phyloP scores from a whole-genome alignment of 2,329 filamentous ascomycete genomes.

The Pochonia chlamydosporia region DNA sequence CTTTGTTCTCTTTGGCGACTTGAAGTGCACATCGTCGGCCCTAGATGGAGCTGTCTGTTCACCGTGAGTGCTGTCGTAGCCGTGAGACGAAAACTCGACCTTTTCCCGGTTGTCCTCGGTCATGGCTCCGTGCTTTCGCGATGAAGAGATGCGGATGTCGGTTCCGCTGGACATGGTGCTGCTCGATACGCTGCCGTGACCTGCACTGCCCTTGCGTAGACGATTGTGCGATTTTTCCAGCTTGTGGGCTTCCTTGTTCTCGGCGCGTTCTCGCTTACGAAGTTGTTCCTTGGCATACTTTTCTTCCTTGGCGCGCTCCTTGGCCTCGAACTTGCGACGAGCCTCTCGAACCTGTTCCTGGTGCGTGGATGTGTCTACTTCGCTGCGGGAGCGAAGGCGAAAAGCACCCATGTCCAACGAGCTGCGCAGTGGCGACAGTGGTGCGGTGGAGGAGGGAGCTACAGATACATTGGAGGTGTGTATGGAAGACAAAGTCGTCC shows the following conservation, averaged over 20 bases:
- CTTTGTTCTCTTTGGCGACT: slow-evolving; percentile 33
- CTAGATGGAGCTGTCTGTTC: slow-evolving; percentile 19
- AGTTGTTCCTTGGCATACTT: slow-evolving; percentile 56
- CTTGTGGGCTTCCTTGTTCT: slow-evolving; percentile 48
- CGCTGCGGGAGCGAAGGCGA: slow-evolving; percentile 54
- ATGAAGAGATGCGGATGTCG: slow-evolving; percentile 19
- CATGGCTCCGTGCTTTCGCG: slow-evolving; percentile 18
- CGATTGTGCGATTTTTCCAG: slow-evolving; percentile 41
- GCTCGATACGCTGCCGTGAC: slow-evolving; percentile 24
- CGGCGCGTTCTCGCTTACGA: slow-evolving; percentile 52
- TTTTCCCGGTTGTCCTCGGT: slow-evolving; percentile 32
- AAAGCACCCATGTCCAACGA: slow-evolving; percentile 54
- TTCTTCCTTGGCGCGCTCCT: slow-evolving; percentile 55
- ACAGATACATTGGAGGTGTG: slow-evolving; percentile 16
- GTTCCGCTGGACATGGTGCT: slow-evolving; percentile 25
- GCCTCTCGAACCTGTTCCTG: slow-evolving; percentile 55
- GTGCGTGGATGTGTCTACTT: slow-evolving; percentile 49
- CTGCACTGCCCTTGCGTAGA: slow-evolving; percentile 31
- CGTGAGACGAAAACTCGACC: slow-evolving; percentile 25
- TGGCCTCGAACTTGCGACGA: slow-evolving; percentile 57
- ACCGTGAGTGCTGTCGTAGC: slow-evolving; percentile 36
- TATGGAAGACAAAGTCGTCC: slow-evolving; percentile 21
- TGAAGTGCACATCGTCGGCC: slow-evolving; percentile 39
- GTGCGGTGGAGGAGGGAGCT: slow-evolving; percentile 26
- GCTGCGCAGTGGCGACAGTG: slow-evolving; percentile 47